Evolutionary conservation across 2,329 filamentous ascomycete species (phyloP), one percentile per base, ranked within the genome.

Genomic region (Sarocladium brachiariae): DNA sequence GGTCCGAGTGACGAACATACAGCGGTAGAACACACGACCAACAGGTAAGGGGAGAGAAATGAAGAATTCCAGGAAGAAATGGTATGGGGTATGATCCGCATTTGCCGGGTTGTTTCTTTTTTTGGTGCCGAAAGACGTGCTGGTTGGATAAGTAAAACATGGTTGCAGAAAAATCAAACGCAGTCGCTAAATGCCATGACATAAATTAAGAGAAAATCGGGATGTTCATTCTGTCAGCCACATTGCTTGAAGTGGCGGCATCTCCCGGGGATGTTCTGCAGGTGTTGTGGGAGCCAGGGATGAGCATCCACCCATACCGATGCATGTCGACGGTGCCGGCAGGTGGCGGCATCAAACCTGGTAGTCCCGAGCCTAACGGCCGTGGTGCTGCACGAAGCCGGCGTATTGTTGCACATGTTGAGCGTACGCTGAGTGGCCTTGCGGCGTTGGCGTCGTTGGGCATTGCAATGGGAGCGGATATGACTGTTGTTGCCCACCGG

Each of bases 381-480:
- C 69, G 59, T 53, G 70, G 45, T 77, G 74, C 56, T 69, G 66
- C 52, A 71, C 63, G 53, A 74, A 72, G 43, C 59, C 61, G 49
- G 57, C 45, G 51, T 68, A 66, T 51, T 66, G 63, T 45, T 67
- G 67, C n/a, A 57, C 55, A 27, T 66, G 56, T 57, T 65, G 59
- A 60, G 64, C 52, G 53, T 67, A 66, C 39, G 59, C 53, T 11
- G 59, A 51, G 51, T 61, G 59, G 50, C 70, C 69, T 57, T 70
- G 69, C 19, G 80, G 80, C 16, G 80, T 81, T 10, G 81, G 81
- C 2, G 81, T 85, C 38, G 83, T 77, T 0, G 81, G 81, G 58
- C 80, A 83, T 50, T 80, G 72, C 19, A 76, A 74, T 16, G 76
- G 72, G 25, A 74, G 50, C 21, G 68, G 65, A 57, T 77, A 76